Percentiles rank a stretch among this genome's conserved stretches.
These are phyloP conservation scores for Leccinum uliginosum DNA, from an alignment of 768 basidiomycete genomes.

Conservation along the genomic window DNA sequence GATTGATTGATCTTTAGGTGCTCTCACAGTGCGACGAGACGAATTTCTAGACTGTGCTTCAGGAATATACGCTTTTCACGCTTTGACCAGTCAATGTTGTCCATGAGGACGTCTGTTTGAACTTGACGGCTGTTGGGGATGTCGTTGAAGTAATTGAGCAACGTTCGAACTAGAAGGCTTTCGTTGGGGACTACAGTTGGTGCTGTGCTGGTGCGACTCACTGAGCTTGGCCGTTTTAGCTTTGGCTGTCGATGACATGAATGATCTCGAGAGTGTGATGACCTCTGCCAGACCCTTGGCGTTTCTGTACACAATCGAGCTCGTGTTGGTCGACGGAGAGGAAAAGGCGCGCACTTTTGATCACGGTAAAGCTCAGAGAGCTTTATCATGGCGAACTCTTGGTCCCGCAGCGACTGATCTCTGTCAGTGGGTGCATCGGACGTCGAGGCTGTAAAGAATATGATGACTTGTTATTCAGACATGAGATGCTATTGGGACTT, in stretches of 20 bases:
- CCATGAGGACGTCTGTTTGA: slow-evolving; percentile 82
- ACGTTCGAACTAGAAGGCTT: slow-evolving; percentile 67
- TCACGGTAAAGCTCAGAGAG: slow-evolving; percentile 86
- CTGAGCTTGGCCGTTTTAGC: slow-evolving; percentile 97
- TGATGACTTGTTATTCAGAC: not conserved
- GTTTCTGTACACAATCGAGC: slow-evolving; percentile 49
- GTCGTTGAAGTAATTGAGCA: slow-evolving; percentile 82
- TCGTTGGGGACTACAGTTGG: not conserved
- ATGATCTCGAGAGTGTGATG: slow-evolving; percentile 75
- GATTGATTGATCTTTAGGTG: not conserved
- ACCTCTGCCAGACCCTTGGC: slow-evolving; percentile 81
- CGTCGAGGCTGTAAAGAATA: slow-evolving; percentile 22
- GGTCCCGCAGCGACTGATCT: slow-evolving; percentile 65
- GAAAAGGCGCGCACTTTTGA: slow-evolving; percentile 54
- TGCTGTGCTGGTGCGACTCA: slow-evolving; percentile 24
- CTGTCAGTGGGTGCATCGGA: slow-evolving; percentile 39
- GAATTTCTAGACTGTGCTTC: slow-evolving; percentile 89
- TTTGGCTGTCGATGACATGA: slow-evolving; percentile 94
- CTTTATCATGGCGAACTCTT: slow-evolving; percentile 80
- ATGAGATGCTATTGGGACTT: slow-evolving; percentile 5
- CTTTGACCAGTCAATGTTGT: slow-evolving; percentile 92
- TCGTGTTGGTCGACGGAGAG: not conserved
- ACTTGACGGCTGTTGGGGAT: slow-evolving; percentile 71
- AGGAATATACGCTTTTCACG: slow-evolving; percentile 92
- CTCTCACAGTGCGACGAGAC: slow-evolving; percentile 69